Conservation (phyloP, 805 yeast species). For the Candida andamanensis region DNA sequence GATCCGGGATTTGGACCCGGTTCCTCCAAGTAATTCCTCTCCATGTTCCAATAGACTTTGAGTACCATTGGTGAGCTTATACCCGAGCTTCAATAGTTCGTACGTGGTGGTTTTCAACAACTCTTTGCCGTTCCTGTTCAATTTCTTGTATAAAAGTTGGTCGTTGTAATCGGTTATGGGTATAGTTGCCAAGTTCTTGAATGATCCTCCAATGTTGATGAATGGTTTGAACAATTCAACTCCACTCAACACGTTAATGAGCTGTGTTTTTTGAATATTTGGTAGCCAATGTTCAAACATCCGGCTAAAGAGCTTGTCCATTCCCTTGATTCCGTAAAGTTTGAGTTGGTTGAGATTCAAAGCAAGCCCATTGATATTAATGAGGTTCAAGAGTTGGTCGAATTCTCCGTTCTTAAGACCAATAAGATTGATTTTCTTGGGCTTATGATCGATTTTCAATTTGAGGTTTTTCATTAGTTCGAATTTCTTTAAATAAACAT, state of each 20-base stretch:
- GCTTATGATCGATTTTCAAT: constrained; percentile 82
- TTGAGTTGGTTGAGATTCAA: constrained; percentile 57
- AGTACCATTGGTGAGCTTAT: constrained; percentile 81
- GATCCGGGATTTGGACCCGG: constrained; percentile 50
- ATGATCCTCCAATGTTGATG: constrained; percentile 72
- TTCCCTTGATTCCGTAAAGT: constrained; percentile 75
- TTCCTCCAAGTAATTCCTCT: constrained; percentile 75
- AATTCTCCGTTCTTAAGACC: constrained; percentile 85
- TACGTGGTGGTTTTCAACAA: constrained; percentile 77
- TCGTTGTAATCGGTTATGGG: constrained; percentile 62
- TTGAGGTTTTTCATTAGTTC: constrained; percentile 49
- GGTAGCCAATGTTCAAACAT: constrained; percentile 82
- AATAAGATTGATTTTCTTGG: constrained; percentile 78
- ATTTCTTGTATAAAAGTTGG: constrained; percentile 51
- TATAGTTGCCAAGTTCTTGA: constrained; percentile 64
- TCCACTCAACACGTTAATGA: constrained; percentile 78
- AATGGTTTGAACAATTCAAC: constrained; percentile 76
- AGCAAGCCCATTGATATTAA: constrained; percentile 81
- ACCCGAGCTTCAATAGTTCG: constrained; percentile 77
- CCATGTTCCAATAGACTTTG: constrained; percentile 75
- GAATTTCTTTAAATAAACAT: constrained; percentile 63
- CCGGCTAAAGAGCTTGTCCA: constrained; percentile 49
- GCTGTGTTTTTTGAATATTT: constrained; percentile 75
- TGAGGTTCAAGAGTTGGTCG: constrained; percentile 82
- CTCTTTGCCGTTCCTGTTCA: constrained; percentile 68